These are phyloP conservation scores for Salix brachista DNA, from an alignment of 345 rosid species.

Conservation along the genomic window DNA sequence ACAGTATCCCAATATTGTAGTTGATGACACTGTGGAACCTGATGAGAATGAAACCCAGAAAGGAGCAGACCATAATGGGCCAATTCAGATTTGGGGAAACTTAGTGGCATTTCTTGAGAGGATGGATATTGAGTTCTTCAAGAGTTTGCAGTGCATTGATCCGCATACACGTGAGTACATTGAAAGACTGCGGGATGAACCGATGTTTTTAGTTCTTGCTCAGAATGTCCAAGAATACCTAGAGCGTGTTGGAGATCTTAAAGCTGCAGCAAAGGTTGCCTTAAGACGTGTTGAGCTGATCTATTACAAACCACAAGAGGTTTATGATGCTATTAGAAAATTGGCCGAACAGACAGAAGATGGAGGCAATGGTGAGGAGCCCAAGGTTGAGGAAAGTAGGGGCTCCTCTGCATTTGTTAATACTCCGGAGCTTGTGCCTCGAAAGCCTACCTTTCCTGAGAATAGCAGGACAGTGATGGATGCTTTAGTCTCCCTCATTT, in stretches of 20 bases:
- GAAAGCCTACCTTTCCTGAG: constrained; percentile 87
- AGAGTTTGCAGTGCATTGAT: constrained; percentile 92
- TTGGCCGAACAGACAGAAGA: constrained; percentile 61
- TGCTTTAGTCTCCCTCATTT: constrained; percentile 74
- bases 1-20: constrained; percentile 64
- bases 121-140: constrained; percentile 82
- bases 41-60: constrained; percentile 89
- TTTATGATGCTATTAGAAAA: constrained; percentile 94
- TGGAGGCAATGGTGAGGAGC: constrained; percentile 45
- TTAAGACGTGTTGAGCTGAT: constrained; percentile 71
- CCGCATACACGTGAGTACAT: constrained; percentile 91
- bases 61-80: constrained; percentile 58
- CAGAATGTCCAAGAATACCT: constrained; percentile 86
- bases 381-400: constrained; percentile 50
- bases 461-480: constrained; percentile 89
- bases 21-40: constrained; percentile 71
- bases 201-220: constrained; percentile 72
- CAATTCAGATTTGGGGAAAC: constrained; percentile 82
- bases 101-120: constrained; percentile 87
- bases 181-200: constrained; percentile 88
- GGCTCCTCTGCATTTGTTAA: constrained; percentile 70
- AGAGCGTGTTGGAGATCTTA: constrained; percentile 56
- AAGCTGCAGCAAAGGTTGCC: constrained; percentile 85
- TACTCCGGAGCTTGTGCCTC: constrained; percentile 72
- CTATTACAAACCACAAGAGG: constrained; percentile 91